These are phyloP conservation scores for Camptophora hylomeconis DNA, from an alignment of 2,329 filamentous ascomycete species.

Conservation along the genomic window DNA sequence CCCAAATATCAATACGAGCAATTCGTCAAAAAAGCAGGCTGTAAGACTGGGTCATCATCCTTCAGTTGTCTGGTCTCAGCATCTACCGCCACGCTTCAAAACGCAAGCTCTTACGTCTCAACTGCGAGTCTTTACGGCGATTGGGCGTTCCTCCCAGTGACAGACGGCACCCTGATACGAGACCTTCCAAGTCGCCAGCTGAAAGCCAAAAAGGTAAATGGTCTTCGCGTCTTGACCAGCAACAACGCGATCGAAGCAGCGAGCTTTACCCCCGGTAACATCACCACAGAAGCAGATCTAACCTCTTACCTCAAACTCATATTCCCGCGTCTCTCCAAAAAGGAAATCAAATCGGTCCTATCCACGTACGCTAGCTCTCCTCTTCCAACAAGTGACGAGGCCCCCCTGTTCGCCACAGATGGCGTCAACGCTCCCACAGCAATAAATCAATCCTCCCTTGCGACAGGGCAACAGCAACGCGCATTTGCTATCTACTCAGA, in stretches of 20 bases:
- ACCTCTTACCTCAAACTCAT: conserved; percentile 25
- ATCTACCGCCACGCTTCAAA: conserved; percentile 25
- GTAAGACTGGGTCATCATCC: conserved; percentile 19
- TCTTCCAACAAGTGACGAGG: conserved; percentile 15
- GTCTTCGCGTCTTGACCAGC: conserved; percentile 23
- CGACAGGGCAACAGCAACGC: conserved; percentile 42
- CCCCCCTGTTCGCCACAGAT: conserved; percentile 25
- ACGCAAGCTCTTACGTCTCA: conserved; percentile 24
- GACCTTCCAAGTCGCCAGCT: conserved; percentile 27
- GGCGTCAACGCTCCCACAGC: conserved; percentile 31
- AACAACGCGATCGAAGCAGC: conserved; percentile 41
- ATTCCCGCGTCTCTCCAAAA: conserved; percentile 28
- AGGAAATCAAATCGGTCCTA: conserved; percentile 28
- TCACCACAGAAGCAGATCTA: conserved; percentile 30
- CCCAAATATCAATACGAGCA: conserved; percentile 34
- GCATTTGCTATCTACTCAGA: conserved; percentile 42
- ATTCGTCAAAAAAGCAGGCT: conserved; percentile 32
- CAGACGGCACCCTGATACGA: conserved; percentile 28
- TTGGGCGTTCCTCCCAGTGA: conserved; percentile 33
- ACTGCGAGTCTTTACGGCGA: conserved; percentile 25
- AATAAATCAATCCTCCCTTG: conserved; percentile 36
- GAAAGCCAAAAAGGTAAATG: conserved; percentile 24
- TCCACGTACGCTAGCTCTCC: conserved; percentile 25
- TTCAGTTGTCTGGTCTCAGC: conserved; percentile 31
- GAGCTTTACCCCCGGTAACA: conserved; percentile 31